Evolutionary conservation across 768 basidiomycete genomes (phyloP).

Genomic region (Tremella fuciformis): DNA sequence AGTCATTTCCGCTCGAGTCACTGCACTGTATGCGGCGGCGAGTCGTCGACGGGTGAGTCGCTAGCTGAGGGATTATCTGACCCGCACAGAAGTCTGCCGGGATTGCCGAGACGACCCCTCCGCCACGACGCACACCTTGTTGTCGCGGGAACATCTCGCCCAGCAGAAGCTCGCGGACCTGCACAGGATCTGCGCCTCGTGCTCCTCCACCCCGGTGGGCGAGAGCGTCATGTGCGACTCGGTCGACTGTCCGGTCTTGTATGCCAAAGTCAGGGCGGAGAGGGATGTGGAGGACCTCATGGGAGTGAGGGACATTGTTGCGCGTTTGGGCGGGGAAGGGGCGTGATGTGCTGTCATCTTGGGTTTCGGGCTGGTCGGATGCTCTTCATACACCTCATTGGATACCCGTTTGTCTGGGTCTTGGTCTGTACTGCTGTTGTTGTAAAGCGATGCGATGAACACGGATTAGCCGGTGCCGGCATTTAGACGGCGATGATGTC

Average conservation of each 20-base stretch:
- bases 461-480: too few species aligned
- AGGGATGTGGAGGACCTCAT: constrained; percentile 49
- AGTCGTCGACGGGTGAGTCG: constrained; percentile 59
- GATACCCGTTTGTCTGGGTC: too few species aligned
- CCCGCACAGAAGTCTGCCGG: constrained; percentile 59
- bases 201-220: constrained; percentile 59
- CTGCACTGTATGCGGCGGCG: constrained; percentile 67
- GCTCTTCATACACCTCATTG: too few species aligned
- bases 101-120: constrained; percentile 60
- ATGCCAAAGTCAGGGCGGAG: constrained; percentile 61
- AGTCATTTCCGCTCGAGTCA: constrained; percentile 69
- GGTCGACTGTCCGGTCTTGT: constrained; percentile 81
- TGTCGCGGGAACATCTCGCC: constrained; percentile 59
- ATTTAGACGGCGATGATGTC: too few species aligned
- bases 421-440: too few species aligned
- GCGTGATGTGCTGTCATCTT: too few species aligned
- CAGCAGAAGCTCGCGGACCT: constrained; percentile 61
- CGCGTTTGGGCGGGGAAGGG: not conserved
- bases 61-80: not conserved
- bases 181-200: constrained; percentile 71
- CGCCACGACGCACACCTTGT: constrained; percentile 61
- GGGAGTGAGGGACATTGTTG: constrained; percentile 26
- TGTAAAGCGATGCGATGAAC: too few species aligned
- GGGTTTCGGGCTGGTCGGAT: too few species aligned
- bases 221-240: constrained; percentile 75